These are phyloP conservation scores for Macrophomina tecta DNA, from an alignment of 2,329 filamentous ascomycete species.

Conservation along the genomic window DNA sequence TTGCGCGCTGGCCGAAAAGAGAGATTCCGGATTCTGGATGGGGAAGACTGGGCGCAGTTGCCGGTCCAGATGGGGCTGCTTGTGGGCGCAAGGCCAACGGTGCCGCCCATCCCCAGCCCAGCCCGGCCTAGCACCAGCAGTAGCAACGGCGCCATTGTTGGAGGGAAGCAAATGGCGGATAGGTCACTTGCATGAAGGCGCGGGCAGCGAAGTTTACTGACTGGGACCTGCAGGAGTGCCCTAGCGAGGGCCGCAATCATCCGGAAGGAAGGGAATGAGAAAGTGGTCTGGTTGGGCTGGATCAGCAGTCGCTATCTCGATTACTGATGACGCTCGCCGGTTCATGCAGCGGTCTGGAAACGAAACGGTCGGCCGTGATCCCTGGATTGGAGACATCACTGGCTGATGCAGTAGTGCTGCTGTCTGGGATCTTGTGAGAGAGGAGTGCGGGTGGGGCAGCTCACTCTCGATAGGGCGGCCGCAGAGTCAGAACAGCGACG, in stretches of 20 bases:
- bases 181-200: constrained; percentile 21
- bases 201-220: constrained; percentile 3
- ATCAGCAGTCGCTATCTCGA: neutral
- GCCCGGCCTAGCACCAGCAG: neutral
- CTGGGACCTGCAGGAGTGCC: neutral
- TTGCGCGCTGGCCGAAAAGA: neutral
- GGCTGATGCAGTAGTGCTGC: constrained; percentile 3
- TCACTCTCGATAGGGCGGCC: constrained; percentile 4
- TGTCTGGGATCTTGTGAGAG: neutral
- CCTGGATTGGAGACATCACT: constrained; percentile 14
- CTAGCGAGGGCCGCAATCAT: constrained; percentile 7
- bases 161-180: neutral
- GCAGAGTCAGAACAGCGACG: neutral
- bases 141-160: constrained; percentile 14
- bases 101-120: neutral
- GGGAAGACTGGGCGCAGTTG: neutral
- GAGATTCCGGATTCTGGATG: constrained; percentile 4
- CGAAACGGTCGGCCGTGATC: constrained; percentile 24
- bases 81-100: constrained; percentile 8
- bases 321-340: neutral
- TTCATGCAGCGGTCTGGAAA: constrained; percentile 18
- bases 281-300: neutral
- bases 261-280: constrained; percentile 3
- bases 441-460: constrained; percentile 9
- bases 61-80: constrained; percentile 12